A percentile compares a stretch with the other conserved stretches of the same genome.
These are phyloP conservation scores for Penicillium verhagenii DNA, from an alignment of 495 filamentous ascomycete genomes.

Conservation along the genomic window DNA sequence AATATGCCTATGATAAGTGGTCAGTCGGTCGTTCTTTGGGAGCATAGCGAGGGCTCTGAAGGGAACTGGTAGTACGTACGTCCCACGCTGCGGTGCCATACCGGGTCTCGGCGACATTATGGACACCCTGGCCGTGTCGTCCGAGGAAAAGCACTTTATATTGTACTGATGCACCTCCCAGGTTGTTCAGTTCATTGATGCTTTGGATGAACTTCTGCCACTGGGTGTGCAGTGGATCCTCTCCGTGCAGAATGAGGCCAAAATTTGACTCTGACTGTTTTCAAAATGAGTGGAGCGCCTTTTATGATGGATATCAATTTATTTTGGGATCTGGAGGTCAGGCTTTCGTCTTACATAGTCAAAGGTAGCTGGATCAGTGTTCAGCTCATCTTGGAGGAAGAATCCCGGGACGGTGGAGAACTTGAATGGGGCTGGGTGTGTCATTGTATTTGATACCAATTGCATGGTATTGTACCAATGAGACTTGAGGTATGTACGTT, in stretches of 20 bases:
- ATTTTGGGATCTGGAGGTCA: not conserved
- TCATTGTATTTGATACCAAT: not conserved
- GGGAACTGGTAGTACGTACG: slow-evolving; percentile 40
- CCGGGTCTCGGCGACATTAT: slow-evolving; percentile 62
- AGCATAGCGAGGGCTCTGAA: not conserved
- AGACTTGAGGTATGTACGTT: not conserved
- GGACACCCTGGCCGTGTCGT: slow-evolving; percentile 71
- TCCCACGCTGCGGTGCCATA: slow-evolving; percentile 71
- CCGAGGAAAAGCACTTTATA: slow-evolving; percentile 72
- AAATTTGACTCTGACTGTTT: slow-evolving; percentile 55
- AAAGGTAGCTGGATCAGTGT: slow-evolving; percentile 62
- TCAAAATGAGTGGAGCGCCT: not conserved
- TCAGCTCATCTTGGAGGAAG: slow-evolving; percentile 69
- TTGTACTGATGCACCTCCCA: slow-evolving; percentile 36
- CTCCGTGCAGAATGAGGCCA: slow-evolving; percentile 58
- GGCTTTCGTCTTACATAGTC: slow-evolving; percentile 56
- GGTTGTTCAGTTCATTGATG: slow-evolving; percentile 52
- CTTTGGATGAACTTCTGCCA: slow-evolving; percentile 64
- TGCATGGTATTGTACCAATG: not conserved
- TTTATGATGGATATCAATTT: not conserved
- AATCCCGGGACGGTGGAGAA: slow-evolving; percentile 59
- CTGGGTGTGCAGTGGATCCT: slow-evolving; percentile 52
- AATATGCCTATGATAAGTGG: slow-evolving; percentile 54
- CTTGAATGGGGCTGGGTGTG: slow-evolving; percentile 16
- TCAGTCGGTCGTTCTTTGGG: not conserved